Evolutionary conservation across 2,329 filamentous ascomycete species (phyloP).

Genomic region (Ophiocordyceps camponoti-leonardi): DNA sequence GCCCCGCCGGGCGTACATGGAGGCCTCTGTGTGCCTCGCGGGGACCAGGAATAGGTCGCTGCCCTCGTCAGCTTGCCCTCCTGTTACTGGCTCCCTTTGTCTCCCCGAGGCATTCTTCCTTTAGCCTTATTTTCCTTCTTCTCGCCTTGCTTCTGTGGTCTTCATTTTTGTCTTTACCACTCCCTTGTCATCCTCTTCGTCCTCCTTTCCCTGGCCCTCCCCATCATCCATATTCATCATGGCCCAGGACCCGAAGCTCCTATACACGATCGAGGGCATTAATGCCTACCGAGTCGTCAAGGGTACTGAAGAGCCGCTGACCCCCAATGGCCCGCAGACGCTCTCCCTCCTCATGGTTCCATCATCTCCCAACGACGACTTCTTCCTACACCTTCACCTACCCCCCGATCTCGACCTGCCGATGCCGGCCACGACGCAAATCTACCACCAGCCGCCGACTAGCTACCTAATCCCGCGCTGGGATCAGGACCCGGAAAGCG

Average conservation of each 20-base stretch:
- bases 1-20: no score
- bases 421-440: conserved; percentile 86
- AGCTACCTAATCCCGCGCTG: conserved; percentile 92
- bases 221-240: neutral
- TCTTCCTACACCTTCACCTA: conserved; percentile 89
- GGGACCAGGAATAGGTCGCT: no score
- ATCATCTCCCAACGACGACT: conserved; percentile 81
- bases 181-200: neutral
- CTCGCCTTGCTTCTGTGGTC: neutral
- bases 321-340: conserved; percentile 72
- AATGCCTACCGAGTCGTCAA: conserved; percentile 81
- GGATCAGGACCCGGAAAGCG: conserved; percentile 77
- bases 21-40: no score
- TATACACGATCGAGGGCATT: conserved; percentile 67
- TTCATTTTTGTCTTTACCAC: neutral
- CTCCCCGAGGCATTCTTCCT: no score
- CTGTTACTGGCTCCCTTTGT: no score
- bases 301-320: conserved; percentile 70
- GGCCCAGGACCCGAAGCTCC: conserved; percentile 39
- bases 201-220: neutral
- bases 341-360: conserved; percentile 92
- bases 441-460: conserved; percentile 84
- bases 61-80: no score
- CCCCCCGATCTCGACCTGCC: conserved; percentile 89
- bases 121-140: neutral